Percentiles rank a stretch among this genome's conserved stretches.
phyloP scores from a whole-genome alignment of 768 basidiomycete species.

The Terana coerulea region DNA sequence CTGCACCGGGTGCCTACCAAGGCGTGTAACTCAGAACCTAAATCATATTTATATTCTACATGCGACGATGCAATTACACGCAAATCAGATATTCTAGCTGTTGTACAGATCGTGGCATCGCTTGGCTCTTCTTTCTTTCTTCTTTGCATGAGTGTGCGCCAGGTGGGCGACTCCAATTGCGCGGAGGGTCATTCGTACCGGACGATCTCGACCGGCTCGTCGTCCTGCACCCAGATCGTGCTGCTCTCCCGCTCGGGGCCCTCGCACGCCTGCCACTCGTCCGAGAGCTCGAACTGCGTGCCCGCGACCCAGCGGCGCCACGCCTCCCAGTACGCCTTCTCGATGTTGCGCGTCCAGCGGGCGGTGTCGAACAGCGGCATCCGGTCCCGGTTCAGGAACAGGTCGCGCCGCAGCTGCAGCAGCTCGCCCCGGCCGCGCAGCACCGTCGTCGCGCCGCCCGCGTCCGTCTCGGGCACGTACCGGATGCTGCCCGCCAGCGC shows the following conservation, averaged over 20 bases:
- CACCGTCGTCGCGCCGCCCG: slow-evolving; percentile 16
- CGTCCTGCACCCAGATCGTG: slow-evolving; percentile 27
- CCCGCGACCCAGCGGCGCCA: slow-evolving; percentile 49
- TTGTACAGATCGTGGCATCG: not conserved
- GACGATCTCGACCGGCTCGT: slow-evolving; percentile 19
- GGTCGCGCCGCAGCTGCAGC: slow-evolving; percentile 34
- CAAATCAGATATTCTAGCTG: not conserved
- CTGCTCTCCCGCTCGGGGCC: slow-evolving; percentile 26
- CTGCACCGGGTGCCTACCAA: slow-evolving; percentile 31
- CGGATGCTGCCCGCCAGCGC: slow-evolving; percentile 31
- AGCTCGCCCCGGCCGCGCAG: slow-evolving; percentile 32
- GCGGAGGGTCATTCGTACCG: slow-evolving; percentile 13
- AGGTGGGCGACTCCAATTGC: too few species aligned
- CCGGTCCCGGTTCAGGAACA: slow-evolving; percentile 38
- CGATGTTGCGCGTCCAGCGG: slow-evolving; percentile 44
- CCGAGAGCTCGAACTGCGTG: slow-evolving; percentile 31
- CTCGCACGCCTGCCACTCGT: slow-evolving; percentile 34
- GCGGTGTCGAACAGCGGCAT: slow-evolving; percentile 47
- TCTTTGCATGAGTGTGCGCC: not conserved
- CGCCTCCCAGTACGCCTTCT: slow-evolving; percentile 38
- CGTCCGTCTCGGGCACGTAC: slow-evolving; percentile 17
- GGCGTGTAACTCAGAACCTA: slow-evolving; percentile 20
- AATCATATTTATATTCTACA: not conserved
- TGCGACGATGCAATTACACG: too few species aligned
- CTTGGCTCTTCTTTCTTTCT: not conserved